These are phyloP conservation scores for Lactifluus pinguis DNA, from an alignment of 768 basidiomycete genomes.

Conservation along the genomic window DNA sequence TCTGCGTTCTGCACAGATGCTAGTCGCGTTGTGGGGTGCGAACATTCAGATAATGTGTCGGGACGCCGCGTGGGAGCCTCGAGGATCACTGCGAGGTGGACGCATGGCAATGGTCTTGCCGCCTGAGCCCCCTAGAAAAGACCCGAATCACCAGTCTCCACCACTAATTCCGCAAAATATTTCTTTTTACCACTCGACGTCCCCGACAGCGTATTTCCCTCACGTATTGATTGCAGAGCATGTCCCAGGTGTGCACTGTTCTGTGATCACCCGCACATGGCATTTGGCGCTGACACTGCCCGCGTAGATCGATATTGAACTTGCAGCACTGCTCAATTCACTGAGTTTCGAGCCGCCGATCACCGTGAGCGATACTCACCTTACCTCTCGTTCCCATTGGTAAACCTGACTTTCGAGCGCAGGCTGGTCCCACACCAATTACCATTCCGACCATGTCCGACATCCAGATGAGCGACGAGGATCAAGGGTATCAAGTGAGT, in stretches of 20 bases:
- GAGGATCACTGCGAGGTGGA: constrained; percentile 3
- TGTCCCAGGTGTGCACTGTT: constrained; percentile 3
- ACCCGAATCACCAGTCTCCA: not conserved
- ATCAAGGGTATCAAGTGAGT: constrained; percentile 12
- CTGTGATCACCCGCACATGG: not conserved
- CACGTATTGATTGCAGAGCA: not conserved
- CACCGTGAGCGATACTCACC: not conserved
- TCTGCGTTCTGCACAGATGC: not conserved
- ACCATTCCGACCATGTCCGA: not conserved
- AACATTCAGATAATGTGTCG: not conserved
- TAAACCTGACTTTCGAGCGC: not conserved
- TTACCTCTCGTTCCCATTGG: not conserved
- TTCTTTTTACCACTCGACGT: not conserved
- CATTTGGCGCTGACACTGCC: not conserved
- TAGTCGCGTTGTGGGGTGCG: not conserved
- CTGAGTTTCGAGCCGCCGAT: constrained; percentile 5
- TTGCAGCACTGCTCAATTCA: constrained; percentile 14
- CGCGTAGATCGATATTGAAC: constrained; percentile 8
- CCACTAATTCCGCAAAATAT: not conserved
- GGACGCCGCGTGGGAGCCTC: not conserved
- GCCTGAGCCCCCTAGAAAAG: constrained; percentile 6
- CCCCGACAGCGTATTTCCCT: not conserved
- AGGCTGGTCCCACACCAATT: not conserved
- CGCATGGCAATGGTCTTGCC: not conserved
- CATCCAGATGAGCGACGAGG: constrained; percentile 1